These are phyloP conservation scores for Phytopythium montanum DNA, from an alignment of 352 stramenopile species.

Conservation along the genomic window DNA sequence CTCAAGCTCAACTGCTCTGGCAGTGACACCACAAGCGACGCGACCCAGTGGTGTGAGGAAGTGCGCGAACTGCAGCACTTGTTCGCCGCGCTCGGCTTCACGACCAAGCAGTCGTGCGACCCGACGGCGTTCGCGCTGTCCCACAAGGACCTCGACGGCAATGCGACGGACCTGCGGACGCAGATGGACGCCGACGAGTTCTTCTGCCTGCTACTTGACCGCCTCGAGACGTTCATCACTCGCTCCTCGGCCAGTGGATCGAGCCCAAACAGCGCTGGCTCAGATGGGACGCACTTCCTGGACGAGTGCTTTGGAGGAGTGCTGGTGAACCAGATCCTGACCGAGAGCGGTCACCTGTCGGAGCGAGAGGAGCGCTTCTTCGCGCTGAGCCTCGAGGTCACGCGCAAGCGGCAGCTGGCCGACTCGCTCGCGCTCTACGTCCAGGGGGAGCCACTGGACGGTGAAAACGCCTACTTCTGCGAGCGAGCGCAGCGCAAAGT, in stretches of 20 bases:
- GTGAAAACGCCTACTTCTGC: constrained; percentile 80
- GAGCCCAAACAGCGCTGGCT: neutral
- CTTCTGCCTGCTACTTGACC: constrained; percentile 74
- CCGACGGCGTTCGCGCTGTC: constrained; percentile 64
- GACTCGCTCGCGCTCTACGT: constrained; percentile 72
- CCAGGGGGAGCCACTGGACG: constrained; percentile 65
- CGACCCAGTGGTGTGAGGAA: constrained; percentile 36
- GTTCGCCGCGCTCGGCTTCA: constrained; percentile 55
- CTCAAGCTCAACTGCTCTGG: constrained; percentile 29
- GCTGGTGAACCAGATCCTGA: constrained; percentile 84
- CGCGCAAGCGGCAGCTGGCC: constrained; percentile 56
- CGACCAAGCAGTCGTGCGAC: constrained; percentile 45
- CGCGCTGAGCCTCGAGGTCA: constrained; percentile 74
- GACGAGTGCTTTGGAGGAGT: constrained; percentile 66
- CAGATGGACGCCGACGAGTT: constrained; percentile 88
- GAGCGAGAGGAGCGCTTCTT: constrained; percentile 86
- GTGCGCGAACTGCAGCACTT: constrained; percentile 61
- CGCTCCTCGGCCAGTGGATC: constrained; percentile 3
- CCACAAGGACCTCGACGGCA: constrained; percentile 65
- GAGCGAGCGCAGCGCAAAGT: constrained; percentile 68
- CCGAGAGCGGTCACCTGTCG: constrained; percentile 67
- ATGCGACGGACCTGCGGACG: constrained; percentile 63
- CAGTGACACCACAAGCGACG: neutral
- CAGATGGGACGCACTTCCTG: constrained; percentile 29
- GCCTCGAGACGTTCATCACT: constrained; percentile 56